A percentile compares a stretch with the other conserved stretches of the same genome.
phyloP scores from a whole-genome alignment of 805 yeast genomes.

The Metschnikowia lochheadii region DNA sequence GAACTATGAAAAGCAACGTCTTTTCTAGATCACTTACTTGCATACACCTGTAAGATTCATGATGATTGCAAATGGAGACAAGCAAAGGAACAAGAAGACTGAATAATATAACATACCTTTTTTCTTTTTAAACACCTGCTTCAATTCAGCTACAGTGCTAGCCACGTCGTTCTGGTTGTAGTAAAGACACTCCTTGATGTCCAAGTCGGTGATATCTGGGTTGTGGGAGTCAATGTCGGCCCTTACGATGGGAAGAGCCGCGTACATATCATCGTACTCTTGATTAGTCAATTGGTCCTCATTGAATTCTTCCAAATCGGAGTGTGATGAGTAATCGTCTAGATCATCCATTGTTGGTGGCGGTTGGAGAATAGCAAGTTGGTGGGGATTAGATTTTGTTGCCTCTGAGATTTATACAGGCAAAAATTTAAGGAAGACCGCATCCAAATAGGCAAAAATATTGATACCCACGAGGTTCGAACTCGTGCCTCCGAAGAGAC shows the following conservation, averaged over 20 bases:
- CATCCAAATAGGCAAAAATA: constrained; percentile 10
- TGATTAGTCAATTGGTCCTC: constrained; percentile 37
- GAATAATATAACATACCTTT: constrained; percentile 41
- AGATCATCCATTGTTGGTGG: constrained; percentile 10
- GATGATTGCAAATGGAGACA: background rate
- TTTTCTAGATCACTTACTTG: constrained; percentile 5
- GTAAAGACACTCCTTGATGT: constrained; percentile 57
- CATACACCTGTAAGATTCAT: constrained; percentile 5
- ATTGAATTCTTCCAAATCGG: constrained; percentile 30
- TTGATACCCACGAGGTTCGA: constrained; percentile 28
- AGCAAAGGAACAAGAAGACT: background rate
- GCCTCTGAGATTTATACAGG: background rate
- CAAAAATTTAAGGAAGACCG: too few relatives aligned
- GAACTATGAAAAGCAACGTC: constrained; percentile 7
- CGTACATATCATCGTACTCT: constrained; percentile 42
- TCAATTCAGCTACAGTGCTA: constrained; percentile 47
- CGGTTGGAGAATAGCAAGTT: background rate
- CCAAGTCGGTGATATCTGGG: constrained; percentile 43
- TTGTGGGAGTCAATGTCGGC: constrained; percentile 34
- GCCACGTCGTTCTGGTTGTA: constrained; percentile 54
- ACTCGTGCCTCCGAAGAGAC: constrained; percentile 31
- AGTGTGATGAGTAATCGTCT: constrained; percentile 24
- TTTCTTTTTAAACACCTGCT: constrained; percentile 26
- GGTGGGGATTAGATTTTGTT: background rate
- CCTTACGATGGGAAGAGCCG: constrained; percentile 42